Base-by-base conservation (phyloP, 169 alveolate species). In the Theileria equi region DNA sequence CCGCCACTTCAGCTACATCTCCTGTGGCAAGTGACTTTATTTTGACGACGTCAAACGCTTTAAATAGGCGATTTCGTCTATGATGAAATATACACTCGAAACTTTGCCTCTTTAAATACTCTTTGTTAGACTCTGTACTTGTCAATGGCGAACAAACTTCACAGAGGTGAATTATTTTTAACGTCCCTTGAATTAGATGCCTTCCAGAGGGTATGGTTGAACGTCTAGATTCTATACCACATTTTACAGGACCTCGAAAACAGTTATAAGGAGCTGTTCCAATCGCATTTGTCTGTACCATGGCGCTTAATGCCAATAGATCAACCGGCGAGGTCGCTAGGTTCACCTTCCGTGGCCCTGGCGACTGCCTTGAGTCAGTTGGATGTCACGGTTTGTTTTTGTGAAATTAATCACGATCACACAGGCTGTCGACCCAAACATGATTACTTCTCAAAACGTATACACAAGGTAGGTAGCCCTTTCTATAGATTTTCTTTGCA, bases 401-500 rank as follows among this genome's bases (percentile, higher is more conserved):
- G n/a, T n/a, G n/a, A n/a, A n/a, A n/a, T n/a, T n/a, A n/a, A n/a
- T n/a, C n/a, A n/a, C n/a, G n/a, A n/a, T n/a, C n/a, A n/a, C n/a
- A 38, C n/a, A 38, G 45, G 13, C 45, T 38, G 45, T 60, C 34
- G 70, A 60, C 44, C 55, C 55, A 3, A 19, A 19, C 0, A 45
- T 13, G 41, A 44, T 60, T 16, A 40, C 34, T 2, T 19, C 40
- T 26, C 70, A 60, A 25, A 25, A 43, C 16, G 53, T 38, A 6
- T 16, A 44, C 58, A 60, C 53, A 44, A 60, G 70, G 70, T 60
- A 60, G n/a, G n/a, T n/a, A n/a, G n/a, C n/a, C n/a, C n/a, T n/a
- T n/a, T n/a, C n/a, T n/a, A n/a, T n/a, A n/a, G n/a, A n/a, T n/a
- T n/a, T n/a, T n/a, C n/a, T n/a, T n/a, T n/a, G n/a, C n/a, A n/a